Base-by-base conservation (phyloP, 495 filamentous ascomycete species). In the Chaetomidium leptoderma region DNA sequence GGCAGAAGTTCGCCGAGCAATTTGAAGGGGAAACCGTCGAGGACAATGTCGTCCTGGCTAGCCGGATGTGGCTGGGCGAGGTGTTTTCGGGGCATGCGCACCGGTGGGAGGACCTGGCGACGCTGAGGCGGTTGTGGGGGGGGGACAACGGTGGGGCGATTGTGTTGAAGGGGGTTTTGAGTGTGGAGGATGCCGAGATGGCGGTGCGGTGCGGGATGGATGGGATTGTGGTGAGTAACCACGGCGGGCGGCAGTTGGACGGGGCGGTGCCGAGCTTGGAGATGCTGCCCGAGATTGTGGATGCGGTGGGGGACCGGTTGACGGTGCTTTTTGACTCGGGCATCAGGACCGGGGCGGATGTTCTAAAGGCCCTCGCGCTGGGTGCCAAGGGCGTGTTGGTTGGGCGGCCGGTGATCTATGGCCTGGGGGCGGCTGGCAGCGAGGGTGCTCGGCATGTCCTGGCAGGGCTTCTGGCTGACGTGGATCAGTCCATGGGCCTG, bases 401-500 rank as follows among this genome's bases (percentile, higher is more conserved):
- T 33, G 81, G 82, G 14, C 62, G 80, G 43, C 75, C 75, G 2
- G 71, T 71, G n/a, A 71, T 78, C 8, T 81, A 77, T 51, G 78
- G 76, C 2, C 42, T 78, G 17, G 77, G 74, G 2, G 75, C 83
- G 33, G 76, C 74, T 30, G 84, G 84, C 9, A 74, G 80, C 55
- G 68, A 77, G 39, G 84, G 85, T 6, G 85, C 80, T 3, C 78
- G 77, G 56, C 74, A 82, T 52, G 81, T 86, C 3, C 57, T 86
- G 29, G 74, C 76, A 44, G 76, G 79, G 5, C 63, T 86, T 16
- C 66, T 85, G 40, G 82, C 83, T 13, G 83, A 86, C 64, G 64
- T 86, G 11, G 83, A 83, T 70, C 78, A 82, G 63, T 80, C 73
- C 16, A 82, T 86, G 82, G 75, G 78, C 1, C 66, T 86, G 45